Percentiles rank a stretch among this genome's conserved stretches.
Evolutionary conservation across 352 stramenopile species (phyloP).

Genomic region (Phytophthora crassamura): DNA sequence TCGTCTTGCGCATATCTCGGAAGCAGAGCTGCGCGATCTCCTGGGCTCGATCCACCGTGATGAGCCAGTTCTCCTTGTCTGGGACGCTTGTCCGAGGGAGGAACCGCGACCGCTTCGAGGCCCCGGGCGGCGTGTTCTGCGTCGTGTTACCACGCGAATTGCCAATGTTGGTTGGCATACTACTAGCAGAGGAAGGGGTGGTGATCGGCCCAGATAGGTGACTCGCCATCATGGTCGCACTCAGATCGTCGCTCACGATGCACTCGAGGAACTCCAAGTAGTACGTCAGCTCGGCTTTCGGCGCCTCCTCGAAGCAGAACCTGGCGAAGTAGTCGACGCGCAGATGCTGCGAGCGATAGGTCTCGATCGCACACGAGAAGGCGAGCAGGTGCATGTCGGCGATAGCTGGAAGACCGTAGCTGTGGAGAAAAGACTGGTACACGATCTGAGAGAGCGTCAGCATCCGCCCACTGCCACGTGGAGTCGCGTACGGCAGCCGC

Average conservation of each 20-base stretch:
- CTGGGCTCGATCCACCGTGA: conserved; percentile 70
- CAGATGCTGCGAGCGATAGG: conserved; percentile 67
- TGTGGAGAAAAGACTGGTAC: conserved; percentile 86
- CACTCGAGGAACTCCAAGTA: conserved; percentile 84
- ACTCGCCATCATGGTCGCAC: conserved; percentile 19
- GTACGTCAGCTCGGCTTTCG: conserved; percentile 55
- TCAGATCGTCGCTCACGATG: conserved; percentile 65
- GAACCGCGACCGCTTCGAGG: conserved; percentile 56
- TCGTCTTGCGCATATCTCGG: conserved; percentile 73
- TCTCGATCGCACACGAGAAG: conserved; percentile 74
- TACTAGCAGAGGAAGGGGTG: conserved; percentile 8
- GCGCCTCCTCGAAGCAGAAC: conserved; percentile 80
- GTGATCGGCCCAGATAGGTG: conserved; percentile 4
- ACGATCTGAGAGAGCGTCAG: conserved; percentile 75
- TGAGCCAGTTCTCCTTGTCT: conserved; percentile 75
- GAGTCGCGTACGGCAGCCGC: conserved; percentile 23
- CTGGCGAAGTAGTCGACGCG: conserved; percentile 79
- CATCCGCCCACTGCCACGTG: conserved; percentile 34
- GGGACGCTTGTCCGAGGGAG: conserved; percentile 60
- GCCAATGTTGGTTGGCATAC: neutral
- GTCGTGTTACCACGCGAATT: conserved; percentile 12
- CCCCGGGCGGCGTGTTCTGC: conserved; percentile 15
- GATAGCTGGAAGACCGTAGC: conserved; percentile 78
- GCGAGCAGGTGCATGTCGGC: conserved; percentile 84
- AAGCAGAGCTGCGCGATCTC: conserved; percentile 74